These are phyloP conservation scores for Chaetomiaceae sp. DNA, from an alignment of 2,329 filamentous ascomycete genomes.

Conservation along the genomic window DNA sequence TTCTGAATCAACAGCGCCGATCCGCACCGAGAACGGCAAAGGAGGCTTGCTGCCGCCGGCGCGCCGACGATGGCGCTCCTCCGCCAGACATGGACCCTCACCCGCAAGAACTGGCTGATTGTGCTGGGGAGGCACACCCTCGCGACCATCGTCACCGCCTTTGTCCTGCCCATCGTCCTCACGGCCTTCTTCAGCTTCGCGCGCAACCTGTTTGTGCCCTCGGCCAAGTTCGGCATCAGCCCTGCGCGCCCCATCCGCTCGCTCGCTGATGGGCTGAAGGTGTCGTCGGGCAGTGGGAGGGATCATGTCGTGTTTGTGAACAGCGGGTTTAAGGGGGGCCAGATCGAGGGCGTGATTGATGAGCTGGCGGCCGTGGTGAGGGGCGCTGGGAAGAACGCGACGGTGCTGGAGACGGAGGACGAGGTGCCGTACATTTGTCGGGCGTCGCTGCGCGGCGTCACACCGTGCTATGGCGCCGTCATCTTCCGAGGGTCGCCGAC, in stretches of 20 bases:
- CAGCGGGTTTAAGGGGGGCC: slow-evolving; percentile 63
- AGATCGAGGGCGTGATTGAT: slow-evolving; percentile 68
- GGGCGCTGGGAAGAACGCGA: slow-evolving; percentile 45
- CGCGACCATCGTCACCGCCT: slow-evolving; percentile 51
- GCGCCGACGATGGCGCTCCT: slow-evolving; percentile 45
- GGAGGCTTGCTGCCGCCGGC: background rate
- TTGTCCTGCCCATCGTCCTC: slow-evolving; percentile 56
- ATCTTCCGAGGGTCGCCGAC: slow-evolving; percentile 70
- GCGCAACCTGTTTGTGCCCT: slow-evolving; percentile 77
- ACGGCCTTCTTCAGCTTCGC: slow-evolving; percentile 64
- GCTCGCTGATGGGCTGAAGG: slow-evolving; percentile 58
- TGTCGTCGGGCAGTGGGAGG: slow-evolving; percentile 52
- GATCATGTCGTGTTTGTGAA: slow-evolving; percentile 75
- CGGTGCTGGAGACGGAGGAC: slow-evolving; percentile 25
- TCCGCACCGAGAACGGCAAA: background rate
- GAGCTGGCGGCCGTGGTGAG: slow-evolving; percentile 55
- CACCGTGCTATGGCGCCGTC: slow-evolving; percentile 67
- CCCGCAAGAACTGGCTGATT: slow-evolving; percentile 58
- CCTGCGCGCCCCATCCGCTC: slow-evolving; percentile 55
- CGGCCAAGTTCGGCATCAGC: slow-evolving; percentile 71
- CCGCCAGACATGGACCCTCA: slow-evolving; percentile 57
- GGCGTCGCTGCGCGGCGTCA: slow-evolving; percentile 58
- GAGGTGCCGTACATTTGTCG: slow-evolving; percentile 47
- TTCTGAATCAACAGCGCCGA: too few relatives aligned
- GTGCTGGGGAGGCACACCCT: slow-evolving; percentile 50